Evolutionary conservation across 768 basidiomycete genomes (phyloP).

Genomic region (Amanita thiersii): DNA sequence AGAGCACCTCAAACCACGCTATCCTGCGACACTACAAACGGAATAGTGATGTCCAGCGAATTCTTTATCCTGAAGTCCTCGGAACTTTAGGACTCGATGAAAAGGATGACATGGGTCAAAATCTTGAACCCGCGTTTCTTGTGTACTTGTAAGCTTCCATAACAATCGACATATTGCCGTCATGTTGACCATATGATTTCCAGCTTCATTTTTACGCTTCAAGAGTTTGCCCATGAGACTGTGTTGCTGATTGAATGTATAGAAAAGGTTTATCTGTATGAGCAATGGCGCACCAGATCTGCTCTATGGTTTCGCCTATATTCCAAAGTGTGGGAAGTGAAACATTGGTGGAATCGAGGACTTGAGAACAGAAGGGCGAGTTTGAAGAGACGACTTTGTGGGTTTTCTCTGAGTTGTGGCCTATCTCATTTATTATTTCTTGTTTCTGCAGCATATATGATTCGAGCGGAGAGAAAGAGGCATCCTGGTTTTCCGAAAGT

Average conservation of each 20-base stretch:
- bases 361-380: background rate
- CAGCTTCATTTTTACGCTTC: constrained; percentile 93
- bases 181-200: constrained; percentile 2
- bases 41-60: constrained; percentile 25
- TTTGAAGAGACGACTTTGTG: constrained; percentile 30
- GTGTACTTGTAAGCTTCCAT: constrained; percentile 72
- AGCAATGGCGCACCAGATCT: constrained; percentile 32
- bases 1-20: constrained; percentile 79
- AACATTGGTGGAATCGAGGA: background rate
- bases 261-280: constrained; percentile 64
- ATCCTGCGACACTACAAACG: constrained; percentile 66
- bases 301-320: constrained; percentile 17
- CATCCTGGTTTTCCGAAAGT: constrained; percentile 76
- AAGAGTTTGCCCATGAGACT: constrained; percentile 87
- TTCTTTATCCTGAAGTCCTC: background rate
- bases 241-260: constrained; percentile 79
- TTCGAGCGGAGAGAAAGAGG: constrained; percentile 36
- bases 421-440: background rate
- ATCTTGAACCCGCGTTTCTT: constrained; percentile 81
- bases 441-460: constrained; percentile 39
- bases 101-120: constrained; percentile 30
- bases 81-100: constrained; percentile 15
- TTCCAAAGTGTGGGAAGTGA: constrained; percentile 4
- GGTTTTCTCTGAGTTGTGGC: constrained; percentile 12
- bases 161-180: background rate